Evolutionary conservation across 371 early-diverging fungal genomes (phyloP).

Genomic region (Neoconidiobolus thromboides): DNA sequence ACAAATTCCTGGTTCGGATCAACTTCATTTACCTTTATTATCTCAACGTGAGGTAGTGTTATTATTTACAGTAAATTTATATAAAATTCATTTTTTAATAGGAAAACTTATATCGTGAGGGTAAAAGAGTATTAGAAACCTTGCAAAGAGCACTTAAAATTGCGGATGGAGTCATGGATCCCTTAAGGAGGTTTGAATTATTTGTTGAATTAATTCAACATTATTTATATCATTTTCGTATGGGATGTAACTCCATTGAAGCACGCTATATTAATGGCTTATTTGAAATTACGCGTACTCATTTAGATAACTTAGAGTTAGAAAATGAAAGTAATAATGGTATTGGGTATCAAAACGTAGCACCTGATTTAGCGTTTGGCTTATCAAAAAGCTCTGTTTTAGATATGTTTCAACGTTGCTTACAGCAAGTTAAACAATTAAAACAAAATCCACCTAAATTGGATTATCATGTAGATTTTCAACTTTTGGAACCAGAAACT

Average conservation of each 20-base stretch:
- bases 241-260: not conserved
- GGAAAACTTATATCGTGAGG: slow-evolving; percentile 37
- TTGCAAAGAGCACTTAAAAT: slow-evolving; percentile 77
- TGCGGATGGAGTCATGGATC: slow-evolving; percentile 78
- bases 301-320: not conserved
- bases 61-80: too few species aligned
- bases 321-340: not conserved
- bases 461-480: too few species aligned
- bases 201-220: slow-evolving; percentile 81
- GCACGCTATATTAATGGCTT: slow-evolving; percentile 4
- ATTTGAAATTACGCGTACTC: not conserved
- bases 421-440: too few species aligned
- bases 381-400: too few species aligned
- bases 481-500: too few species aligned
- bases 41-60: too few species aligned
- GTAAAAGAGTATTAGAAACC: slow-evolving; percentile 59
- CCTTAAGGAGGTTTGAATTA: slow-evolving; percentile 55
- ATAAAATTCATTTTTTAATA: not conserved
- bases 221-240: slow-evolving; percentile 68
- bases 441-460: too few species aligned
- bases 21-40: too few species aligned
- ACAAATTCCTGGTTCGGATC: too few species aligned
- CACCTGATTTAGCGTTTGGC: too few species aligned
- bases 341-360: too few species aligned
- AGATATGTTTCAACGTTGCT: too few species aligned